Evolutionary conservation across 129 eudicot species (phyloP), one percentile per base, ranked within the genome.

Genomic region (Deinandra increscens): DNA sequence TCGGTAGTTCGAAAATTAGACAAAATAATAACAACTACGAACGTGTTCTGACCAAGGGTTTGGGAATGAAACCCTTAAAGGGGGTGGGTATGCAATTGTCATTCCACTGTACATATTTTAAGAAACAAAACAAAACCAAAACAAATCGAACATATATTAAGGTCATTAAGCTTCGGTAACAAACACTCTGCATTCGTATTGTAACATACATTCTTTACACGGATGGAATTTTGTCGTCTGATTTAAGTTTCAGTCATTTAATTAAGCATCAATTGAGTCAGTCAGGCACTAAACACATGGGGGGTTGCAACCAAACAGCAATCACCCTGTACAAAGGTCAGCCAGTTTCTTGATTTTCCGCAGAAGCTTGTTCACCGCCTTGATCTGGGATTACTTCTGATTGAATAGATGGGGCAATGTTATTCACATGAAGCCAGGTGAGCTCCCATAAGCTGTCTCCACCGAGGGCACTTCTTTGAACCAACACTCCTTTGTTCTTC

Each of bases 401-500:
- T 68, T 85, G 85, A 20, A 89, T 64, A 60, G 84, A 79, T 13
- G 96, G 91, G 48, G 81, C 77, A n/a, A 83, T 79, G 63, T 86
- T 89, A 64, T 86, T 81, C 31, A 89, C 92, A 77, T 89, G 96
- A 65, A 86, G 59, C 96, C 92, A 83, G 9, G 96, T 89, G 69
- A 86, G 87, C 54, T 86, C 96, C 92, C 92, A 89, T 46, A 89
- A 81, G 64, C 88, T 81, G 46, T 89, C 96, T 20, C 92, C 92
- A 38, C 96, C 96, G 3, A 86, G 85, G 64, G 96, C 91, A 29
- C 86, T 80, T 64, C 87, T 83, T 69, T 77, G 92, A 4, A 80
- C 87, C 49, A 89, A 81, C 14, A 89, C 84, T 26, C 92, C 92
- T 29, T 72, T 86, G 7, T 71, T 75, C 75, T 86, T 86, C 96